These are phyloP conservation scores for Colletotrichum tabaci DNA, from an alignment of 2,329 filamentous ascomycete species.

Conservation along the genomic window DNA sequence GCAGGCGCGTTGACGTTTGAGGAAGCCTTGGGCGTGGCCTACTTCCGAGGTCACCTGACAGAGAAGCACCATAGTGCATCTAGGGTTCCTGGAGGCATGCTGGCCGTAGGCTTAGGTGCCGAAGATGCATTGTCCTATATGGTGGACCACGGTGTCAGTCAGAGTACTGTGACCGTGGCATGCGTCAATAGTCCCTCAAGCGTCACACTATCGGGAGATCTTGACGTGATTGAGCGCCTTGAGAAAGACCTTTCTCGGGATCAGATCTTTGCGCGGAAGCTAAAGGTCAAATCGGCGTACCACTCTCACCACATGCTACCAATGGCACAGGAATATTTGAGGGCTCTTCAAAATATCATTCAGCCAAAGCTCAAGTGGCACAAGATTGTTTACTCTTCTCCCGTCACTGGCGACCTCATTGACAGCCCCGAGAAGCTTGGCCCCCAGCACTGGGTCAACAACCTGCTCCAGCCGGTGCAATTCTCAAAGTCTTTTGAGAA, in stretches of 20 bases:
- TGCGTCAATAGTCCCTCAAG: slow-evolving; percentile 56
- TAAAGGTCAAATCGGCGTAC: slow-evolving; percentile 40
- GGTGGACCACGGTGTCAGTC: slow-evolving; percentile 24
- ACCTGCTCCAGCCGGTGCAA: slow-evolving; percentile 13
- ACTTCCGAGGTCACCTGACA: slow-evolving; percentile 48
- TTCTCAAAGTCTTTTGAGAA: slow-evolving; percentile 28
- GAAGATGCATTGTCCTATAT: slow-evolving; percentile 40
- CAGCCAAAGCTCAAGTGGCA: slow-evolving; percentile 46
- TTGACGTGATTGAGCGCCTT: slow-evolving; percentile 45
- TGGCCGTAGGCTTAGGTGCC: slow-evolving; percentile 49
- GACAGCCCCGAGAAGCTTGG: slow-evolving; percentile 19
- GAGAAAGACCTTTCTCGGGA: slow-evolving; percentile 31
- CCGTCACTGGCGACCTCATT: slow-evolving; percentile 45
- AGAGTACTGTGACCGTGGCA: slow-evolving; percentile 49
- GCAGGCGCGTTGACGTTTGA: slow-evolving; percentile 49
- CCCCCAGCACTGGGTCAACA: slow-evolving; percentile 32
- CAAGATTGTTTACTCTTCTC: slow-evolving; percentile 44
- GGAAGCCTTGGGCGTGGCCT: slow-evolving; percentile 51
- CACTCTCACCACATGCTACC: slow-evolving; percentile 57
- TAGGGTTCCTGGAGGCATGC: slow-evolving; percentile 48
- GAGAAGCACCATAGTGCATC: slow-evolving; percentile 21
- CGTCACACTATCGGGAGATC: slow-evolving; percentile 51
- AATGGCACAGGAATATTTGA: slow-evolving; percentile 50
- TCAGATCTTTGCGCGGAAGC: slow-evolving; percentile 43
- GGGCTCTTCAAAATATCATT: slow-evolving; percentile 1